phyloP scores from a whole-genome alignment of 2,329 filamentous ascomycete genomes.

The Ophiostoma perfectum region DNA sequence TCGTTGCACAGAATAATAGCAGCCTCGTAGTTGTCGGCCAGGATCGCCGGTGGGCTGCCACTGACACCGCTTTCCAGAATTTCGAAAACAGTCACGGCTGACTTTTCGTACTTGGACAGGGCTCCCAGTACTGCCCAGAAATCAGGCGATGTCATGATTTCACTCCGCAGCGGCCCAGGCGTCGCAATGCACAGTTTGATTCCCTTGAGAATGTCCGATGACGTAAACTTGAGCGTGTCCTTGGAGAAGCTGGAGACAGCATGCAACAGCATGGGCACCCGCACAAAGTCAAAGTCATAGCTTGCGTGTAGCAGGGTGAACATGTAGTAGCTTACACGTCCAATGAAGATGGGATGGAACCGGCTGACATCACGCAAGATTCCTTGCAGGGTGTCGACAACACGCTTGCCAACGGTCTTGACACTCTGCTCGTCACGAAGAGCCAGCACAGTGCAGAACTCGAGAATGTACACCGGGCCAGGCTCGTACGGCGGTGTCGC shows the following conservation, averaged over 20 bases:
- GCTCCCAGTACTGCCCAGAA: constrained; percentile 89
- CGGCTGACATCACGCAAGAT: constrained; percentile 73
- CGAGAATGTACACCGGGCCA: constrained; percentile 80
- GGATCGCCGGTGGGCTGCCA: constrained; percentile 73
- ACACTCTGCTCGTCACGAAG: constrained; percentile 70
- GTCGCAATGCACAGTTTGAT: constrained; percentile 74
- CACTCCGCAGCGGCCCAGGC: constrained; percentile 72
- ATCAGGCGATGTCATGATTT: constrained; percentile 93
- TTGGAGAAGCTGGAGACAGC: constrained; percentile 83
- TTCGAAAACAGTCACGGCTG: constrained; percentile 73
- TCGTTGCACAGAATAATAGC: constrained; percentile 79
- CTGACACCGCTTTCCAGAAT: constrained; percentile 75
- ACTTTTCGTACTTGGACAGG: constrained; percentile 63
- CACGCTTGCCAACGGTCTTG: constrained; percentile 65
- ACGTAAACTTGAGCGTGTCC: constrained; percentile 68
- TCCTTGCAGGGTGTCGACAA: constrained; percentile 74
- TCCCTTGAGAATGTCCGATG: constrained; percentile 70
- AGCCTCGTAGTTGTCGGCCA: constrained; percentile 92
- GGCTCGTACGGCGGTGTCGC: constrained; percentile 72
- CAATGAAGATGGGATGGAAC: constrained; percentile 77
- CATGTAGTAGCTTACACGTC: constrained; percentile 70
- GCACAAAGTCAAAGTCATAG: constrained; percentile 87
- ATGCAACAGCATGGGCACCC: constrained; percentile 86
- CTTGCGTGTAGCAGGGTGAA: constrained; percentile 74
- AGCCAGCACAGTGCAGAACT: constrained; percentile 78